Conservation (phyloP, 2,329 filamentous ascomycete species). For the Beauveria sp. region DNA sequence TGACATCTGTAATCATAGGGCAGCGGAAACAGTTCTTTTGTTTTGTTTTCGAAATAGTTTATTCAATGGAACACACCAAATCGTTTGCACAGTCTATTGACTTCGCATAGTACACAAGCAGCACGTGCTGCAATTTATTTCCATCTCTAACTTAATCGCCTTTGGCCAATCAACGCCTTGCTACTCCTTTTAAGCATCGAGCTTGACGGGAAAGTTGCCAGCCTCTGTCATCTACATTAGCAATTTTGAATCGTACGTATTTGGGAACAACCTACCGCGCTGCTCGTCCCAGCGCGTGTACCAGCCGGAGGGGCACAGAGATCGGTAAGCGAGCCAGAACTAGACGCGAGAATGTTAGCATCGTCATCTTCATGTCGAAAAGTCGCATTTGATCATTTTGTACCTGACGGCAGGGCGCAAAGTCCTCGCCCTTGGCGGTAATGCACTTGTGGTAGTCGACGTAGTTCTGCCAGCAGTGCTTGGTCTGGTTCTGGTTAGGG, state of each 20-base stretch:
- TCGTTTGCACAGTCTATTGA: conserved; percentile 21
- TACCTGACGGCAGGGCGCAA: conserved; percentile 95
- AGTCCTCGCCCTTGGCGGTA: conserved; percentile 96
- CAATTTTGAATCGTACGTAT: conserved; percentile 15
- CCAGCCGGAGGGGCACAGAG: conserved; percentile 94
- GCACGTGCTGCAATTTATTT: conserved; percentile 22
- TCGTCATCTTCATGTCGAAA: neutral
- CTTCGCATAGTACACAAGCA: conserved; percentile 31
- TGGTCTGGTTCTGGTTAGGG: conserved; percentile 96
- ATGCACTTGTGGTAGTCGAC: conserved; percentile 99
- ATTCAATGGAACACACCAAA: conserved; percentile 11
- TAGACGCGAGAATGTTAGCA: conserved; percentile 29
- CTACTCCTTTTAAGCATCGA: conserved; percentile 45
- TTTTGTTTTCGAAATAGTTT: neutral
- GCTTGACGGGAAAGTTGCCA: conserved; percentile 59
- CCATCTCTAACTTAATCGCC: conserved; percentile 19
- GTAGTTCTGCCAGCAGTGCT: conserved; percentile 99
- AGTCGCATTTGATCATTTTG: conserved; percentile 13
- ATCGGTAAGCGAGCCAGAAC: conserved; percentile 96
- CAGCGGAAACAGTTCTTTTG: neutral
- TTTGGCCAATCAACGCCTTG: conserved; percentile 13
- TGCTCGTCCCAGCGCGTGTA: conserved; percentile 94
- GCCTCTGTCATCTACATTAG: conserved; percentile 42
- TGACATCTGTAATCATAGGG: neutral
- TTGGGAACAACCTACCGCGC: conserved; percentile 59